Conservation (phyloP, 176 grass and related monocot genomes). For the Cymbopogon citratus region DNA sequence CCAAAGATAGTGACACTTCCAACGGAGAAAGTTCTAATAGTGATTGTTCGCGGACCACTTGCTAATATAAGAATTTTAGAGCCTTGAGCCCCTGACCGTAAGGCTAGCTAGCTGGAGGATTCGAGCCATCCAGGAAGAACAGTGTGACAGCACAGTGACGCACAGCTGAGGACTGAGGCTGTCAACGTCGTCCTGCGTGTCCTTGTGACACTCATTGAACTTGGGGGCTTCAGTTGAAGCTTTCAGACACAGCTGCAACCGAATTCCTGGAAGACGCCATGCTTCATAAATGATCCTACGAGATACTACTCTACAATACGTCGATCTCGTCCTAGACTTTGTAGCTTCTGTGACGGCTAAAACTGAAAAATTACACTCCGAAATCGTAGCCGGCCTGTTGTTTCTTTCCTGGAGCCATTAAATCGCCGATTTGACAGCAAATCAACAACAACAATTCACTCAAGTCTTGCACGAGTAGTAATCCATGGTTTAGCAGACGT, state of each 20-base stretch:
- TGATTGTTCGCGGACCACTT: neutral
- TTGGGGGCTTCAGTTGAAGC: neutral
- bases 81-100: neutral
- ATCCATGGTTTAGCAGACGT: neutral
- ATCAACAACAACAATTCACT: neutral
- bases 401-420: neutral
- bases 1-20: neutral
- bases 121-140: neutral
- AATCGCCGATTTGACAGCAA: neutral
- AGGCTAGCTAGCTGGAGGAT: neutral
- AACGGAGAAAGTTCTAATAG: neutral
- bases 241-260: too few species aligned
- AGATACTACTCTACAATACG: too few species aligned
- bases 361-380: neutral
- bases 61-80: neutral
- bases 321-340: neutral
- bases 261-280: too few species aligned
- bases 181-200: neutral
- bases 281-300: too few species aligned
- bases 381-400: neutral
- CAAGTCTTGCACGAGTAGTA: neutral
- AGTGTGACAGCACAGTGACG: slow-evolving; percentile 22
- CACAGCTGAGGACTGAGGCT: neutral
- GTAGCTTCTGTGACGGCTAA: neutral
- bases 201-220: neutral